Conservation (phyloP, 371 early-diverging fungal genomes). For the Parasitella parasitica region DNA sequence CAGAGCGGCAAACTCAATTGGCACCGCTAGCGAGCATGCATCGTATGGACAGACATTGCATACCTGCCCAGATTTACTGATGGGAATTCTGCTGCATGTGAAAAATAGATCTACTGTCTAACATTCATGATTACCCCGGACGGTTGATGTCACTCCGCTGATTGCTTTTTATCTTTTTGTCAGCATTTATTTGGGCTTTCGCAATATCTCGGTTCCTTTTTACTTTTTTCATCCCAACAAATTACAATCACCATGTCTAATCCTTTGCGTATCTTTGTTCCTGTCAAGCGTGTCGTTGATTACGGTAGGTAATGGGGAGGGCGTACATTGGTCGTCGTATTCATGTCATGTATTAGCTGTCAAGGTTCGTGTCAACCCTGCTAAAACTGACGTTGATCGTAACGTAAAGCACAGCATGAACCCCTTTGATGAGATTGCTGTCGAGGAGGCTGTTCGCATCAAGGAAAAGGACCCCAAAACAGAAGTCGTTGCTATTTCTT, state of each 20-base stretch:
- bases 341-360: constrained; percentile 57
- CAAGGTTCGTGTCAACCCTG: constrained; percentile 94
- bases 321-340: not conserved
- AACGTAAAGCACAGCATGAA: constrained; percentile 98
- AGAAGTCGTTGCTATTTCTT: constrained; percentile 87
- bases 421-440: constrained; percentile 98
- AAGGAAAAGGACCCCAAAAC: constrained; percentile 79
- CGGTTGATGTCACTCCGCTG: constrained; percentile 19
- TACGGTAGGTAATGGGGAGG: constrained; percentile 56
- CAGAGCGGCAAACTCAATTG: too few species aligned
- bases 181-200: constrained; percentile 1
- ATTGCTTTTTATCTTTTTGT: not conserved
- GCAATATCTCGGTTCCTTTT: constrained; percentile 3
- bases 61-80: not conserved
- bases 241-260: constrained; percentile 34
- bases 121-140: constrained; percentile 2
- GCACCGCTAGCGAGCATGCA: too few species aligned
- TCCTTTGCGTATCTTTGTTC: constrained; percentile 80
- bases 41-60: too few species aligned
- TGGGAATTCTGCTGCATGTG: constrained; percentile 14
- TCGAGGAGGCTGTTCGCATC: constrained; percentile 94
- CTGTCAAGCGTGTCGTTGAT: constrained; percentile 96
- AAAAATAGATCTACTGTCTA: constrained; percentile 7
- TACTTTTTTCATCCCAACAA: not conserved
- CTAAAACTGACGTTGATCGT: constrained; percentile 90